Evolutionary conservation across 2,329 filamentous ascomycete genomes (phyloP), one percentile per base, ranked within the genome.

Genomic region (Penicillium sp.): DNA sequence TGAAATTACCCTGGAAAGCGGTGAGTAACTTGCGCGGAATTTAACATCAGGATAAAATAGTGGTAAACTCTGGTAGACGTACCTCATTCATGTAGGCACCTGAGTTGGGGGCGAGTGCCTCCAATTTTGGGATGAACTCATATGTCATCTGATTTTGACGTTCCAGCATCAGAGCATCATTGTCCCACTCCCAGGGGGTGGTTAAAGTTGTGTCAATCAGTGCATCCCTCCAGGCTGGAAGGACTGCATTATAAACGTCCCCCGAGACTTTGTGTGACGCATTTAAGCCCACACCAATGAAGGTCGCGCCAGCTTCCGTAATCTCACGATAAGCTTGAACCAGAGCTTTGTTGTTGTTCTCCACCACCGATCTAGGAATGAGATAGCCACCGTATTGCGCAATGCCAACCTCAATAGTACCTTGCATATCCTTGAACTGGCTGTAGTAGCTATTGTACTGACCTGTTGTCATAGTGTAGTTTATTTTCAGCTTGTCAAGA

Each of bases 211-310:
- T 70, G 51, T 64, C 67, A 14, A 77, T 80, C 52, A 82, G 82
- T 35, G 74, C 62, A 1, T 76, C 68, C 4, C 78, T 68, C 77
- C 76, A 79, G 9, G 70, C 74, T 8, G 77, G 77, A 19, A 75
- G 68, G 2, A 80, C 76, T 0, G 77, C 65, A 50, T 80, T 79
- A 47, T 73, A 54, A 1, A 72, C 69, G 82, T 82, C 65, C 13
- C 71, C 71, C 10, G 67, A 66, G 0, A 73, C 62, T n/a, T 67
- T 63, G 3, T 0, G 71, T 53, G 75, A 75, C 1, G 75, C 75
- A 50, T 78, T 76, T 49, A 78, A 37, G 4, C 69, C 74, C 1
- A 77, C 72, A 2, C 72, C 73, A 46, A 75, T 71, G 48, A 77
- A 71, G 1, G 65, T 65, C 3, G 54, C 73, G 0, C 75, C 73